Conservation (phyloP, 805 yeast species). For the Kodamaea kaohsiungensis region DNA sequence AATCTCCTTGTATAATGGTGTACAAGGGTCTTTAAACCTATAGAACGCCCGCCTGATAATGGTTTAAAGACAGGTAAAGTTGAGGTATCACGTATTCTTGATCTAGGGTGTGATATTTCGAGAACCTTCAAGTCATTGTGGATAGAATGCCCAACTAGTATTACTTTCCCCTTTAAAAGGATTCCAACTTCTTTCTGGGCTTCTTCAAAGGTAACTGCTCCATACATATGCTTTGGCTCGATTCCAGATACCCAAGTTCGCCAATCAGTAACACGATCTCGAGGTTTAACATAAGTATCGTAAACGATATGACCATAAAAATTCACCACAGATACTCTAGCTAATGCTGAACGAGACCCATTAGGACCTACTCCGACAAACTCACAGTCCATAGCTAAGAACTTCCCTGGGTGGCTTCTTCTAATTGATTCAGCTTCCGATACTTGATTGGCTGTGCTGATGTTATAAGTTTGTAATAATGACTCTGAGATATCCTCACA, state of each 20-base stretch:
- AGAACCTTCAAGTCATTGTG: conserved; percentile 75
- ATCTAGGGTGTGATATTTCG: conserved; percentile 64
- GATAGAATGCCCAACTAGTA: conserved; percentile 84
- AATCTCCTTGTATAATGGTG: conserved; percentile 51
- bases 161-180: conserved; percentile 48
- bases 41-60: conserved; percentile 73
- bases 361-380: conserved; percentile 88
- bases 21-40: conserved; percentile 67
- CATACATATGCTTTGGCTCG: conserved; percentile 63
- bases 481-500: conserved; percentile 1
- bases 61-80: conserved; percentile 57
- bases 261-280: conserved; percentile 81
- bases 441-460: background rate
- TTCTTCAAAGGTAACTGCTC: conserved; percentile 64
- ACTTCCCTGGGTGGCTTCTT: conserved; percentile 62
- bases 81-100: conserved; percentile 73
- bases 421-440: conserved; percentile 1
- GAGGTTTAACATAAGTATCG: conserved; percentile 77
- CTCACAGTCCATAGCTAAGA: conserved; percentile 86
- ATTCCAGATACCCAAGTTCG: conserved; percentile 93
- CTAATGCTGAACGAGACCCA: conserved; percentile 70
- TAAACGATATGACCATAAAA: conserved; percentile 70
- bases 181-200: conserved; percentile 62
- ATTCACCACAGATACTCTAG: conserved; percentile 86
- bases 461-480: background rate